These are phyloP conservation scores for Pseudogymnoascus sp. DNA, from an alignment of 2,329 filamentous ascomycete species.

Conservation along the genomic window DNA sequence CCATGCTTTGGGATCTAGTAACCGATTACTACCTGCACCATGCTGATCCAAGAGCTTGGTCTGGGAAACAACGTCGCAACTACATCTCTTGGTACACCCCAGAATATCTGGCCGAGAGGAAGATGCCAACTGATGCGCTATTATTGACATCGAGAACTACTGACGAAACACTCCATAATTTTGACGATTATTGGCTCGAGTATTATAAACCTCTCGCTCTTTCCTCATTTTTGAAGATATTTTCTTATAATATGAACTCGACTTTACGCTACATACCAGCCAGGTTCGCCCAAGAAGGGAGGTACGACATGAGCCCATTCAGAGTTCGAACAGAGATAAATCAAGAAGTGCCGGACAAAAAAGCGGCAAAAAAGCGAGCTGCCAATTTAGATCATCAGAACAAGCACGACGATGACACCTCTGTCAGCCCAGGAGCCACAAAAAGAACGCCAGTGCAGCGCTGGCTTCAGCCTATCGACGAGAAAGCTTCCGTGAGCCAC, in stretches of 20 bases:
- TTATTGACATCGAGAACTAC: slow-evolving; percentile 38
- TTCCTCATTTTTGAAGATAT: slow-evolving; percentile 86
- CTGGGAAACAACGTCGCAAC: slow-evolving; percentile 50
- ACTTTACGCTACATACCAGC: slow-evolving; percentile 76
- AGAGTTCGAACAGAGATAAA: slow-evolving; percentile 61
- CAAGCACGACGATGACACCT: slow-evolving; percentile 36
- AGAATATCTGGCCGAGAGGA: slow-evolving; percentile 55
- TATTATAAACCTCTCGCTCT: slow-evolving; percentile 86
- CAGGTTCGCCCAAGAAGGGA: slow-evolving; percentile 60
- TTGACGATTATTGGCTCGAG: slow-evolving; percentile 95
- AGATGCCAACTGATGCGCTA: slow-evolving; percentile 14
- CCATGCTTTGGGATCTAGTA: slow-evolving; percentile 91
- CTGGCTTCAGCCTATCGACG: slow-evolving; percentile 47
- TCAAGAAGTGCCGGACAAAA: slow-evolving; percentile 51
- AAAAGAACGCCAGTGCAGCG: slow-evolving; percentile 48
- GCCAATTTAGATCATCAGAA: slow-evolving; percentile 56
- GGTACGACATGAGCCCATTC: slow-evolving; percentile 83
- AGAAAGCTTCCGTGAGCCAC: slow-evolving; percentile 28
- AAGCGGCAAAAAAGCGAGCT: slow-evolving; percentile 57
- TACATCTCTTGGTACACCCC: slow-evolving; percentile 90
- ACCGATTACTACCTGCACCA: slow-evolving; percentile 97
- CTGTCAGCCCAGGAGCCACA: slow-evolving; percentile 33
- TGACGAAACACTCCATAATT: slow-evolving; percentile 38
- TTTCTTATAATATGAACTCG: slow-evolving; percentile 85
- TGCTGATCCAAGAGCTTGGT: slow-evolving; percentile 67